phyloP scores from a whole-genome alignment of 2,329 filamentous ascomycete species.

The Ambrosiella cleistominuta region DNA sequence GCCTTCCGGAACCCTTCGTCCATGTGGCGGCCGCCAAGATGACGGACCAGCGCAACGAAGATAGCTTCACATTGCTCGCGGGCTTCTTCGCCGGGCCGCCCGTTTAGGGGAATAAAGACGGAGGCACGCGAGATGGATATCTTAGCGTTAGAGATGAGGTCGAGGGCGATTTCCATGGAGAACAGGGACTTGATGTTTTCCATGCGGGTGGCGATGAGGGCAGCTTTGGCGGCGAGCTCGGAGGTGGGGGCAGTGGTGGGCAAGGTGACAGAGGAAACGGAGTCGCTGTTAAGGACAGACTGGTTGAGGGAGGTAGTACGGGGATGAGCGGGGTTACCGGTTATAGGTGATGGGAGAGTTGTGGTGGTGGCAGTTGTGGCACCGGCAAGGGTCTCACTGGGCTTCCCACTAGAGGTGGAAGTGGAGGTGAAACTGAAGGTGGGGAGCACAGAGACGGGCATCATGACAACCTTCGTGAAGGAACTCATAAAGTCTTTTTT shows the following conservation, averaged over 20 bases:
- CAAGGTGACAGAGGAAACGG: constrained; percentile 18
- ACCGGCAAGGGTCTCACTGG: neutral
- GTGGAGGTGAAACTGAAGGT: constrained; percentile 22
- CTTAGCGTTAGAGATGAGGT: constrained; percentile 77
- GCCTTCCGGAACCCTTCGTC: constrained; percentile 89
- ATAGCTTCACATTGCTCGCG: constrained; percentile 78
- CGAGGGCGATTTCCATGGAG: constrained; percentile 86
- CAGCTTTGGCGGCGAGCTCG: constrained; percentile 91
- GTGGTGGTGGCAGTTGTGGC: neutral
- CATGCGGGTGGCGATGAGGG: constrained; percentile 83
- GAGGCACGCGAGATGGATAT: constrained; percentile 70
- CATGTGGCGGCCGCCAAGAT: constrained; percentile 72
- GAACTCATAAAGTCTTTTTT: constrained; percentile 93
- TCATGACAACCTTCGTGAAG: constrained; percentile 98
- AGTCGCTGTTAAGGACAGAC: neutral
- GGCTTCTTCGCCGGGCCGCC: constrained; percentile 64
- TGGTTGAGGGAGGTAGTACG: neutral
- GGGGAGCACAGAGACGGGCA: constrained; percentile 82
- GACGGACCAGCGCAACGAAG: constrained; percentile 68
- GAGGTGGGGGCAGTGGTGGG: constrained; percentile 61
- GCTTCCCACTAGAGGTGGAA: neutral
- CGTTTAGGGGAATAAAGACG: constrained; percentile 63
- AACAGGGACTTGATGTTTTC: constrained; percentile 92
- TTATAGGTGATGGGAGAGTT: neutral
- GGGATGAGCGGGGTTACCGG: neutral